A percentile compares a stretch with the other conserved stretches of the same genome.
These are phyloP conservation scores for Exophiala bonariae DNA, from an alignment of 2,329 filamentous ascomycete genomes.

Conservation along the genomic window DNA sequence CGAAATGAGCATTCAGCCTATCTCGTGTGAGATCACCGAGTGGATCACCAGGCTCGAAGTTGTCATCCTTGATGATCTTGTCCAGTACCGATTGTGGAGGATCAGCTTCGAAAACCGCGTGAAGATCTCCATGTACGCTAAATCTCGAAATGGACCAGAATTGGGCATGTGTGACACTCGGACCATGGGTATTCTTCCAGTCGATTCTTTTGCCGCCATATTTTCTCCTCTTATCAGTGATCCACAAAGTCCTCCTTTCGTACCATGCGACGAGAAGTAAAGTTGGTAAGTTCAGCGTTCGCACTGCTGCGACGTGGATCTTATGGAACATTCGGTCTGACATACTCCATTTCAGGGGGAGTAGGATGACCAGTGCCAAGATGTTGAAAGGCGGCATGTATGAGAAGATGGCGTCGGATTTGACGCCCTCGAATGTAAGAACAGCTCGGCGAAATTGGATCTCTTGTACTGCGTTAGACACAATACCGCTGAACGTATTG, in stretches of 20 bases:
- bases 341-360: constrained; percentile 76
- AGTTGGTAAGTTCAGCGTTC: constrained; percentile 72
- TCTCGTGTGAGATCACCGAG: constrained; percentile 14
- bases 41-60: constrained; percentile 43
- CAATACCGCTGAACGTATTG: constrained; percentile 79
- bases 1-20: constrained; percentile 9
- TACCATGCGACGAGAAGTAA: constrained; percentile 69
- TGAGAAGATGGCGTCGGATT: constrained; percentile 78
- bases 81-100: constrained; percentile 62
- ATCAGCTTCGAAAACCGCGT: constrained; percentile 70
- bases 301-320: constrained; percentile 76
- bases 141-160: constrained; percentile 71
- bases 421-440: constrained; percentile 80
- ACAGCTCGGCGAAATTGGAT: constrained; percentile 81
- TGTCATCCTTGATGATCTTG: constrained; percentile 59
- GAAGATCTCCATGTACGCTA: constrained; percentile 69
- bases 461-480: constrained; percentile 74
- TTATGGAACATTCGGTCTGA: constrained; percentile 88
- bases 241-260: constrained; percentile 70
- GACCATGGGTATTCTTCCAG: constrained; percentile 23
- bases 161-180: constrained; percentile 16
- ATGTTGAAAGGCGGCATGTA: constrained; percentile 85
- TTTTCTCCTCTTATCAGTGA: constrained; percentile 14
- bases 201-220: constrained; percentile 17
- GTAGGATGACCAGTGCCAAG: constrained; percentile 69